These are phyloP conservation scores for Suhomyces prunicola DNA, from an alignment of 805 yeast species.

Conservation along the genomic window DNA sequence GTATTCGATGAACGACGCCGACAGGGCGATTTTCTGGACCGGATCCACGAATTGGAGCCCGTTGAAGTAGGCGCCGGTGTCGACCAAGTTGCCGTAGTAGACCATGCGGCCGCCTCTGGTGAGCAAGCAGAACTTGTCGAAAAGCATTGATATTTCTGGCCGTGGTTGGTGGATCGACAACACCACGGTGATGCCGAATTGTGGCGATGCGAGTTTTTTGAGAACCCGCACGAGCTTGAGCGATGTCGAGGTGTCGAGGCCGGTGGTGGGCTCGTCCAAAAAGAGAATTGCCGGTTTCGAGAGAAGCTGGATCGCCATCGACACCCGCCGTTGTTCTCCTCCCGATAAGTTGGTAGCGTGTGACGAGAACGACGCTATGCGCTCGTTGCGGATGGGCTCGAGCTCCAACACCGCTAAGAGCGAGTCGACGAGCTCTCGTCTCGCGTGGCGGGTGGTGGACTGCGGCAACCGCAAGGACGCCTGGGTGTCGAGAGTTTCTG, in stretches of 20 bases:
- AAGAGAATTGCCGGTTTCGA: conserved; percentile 74
- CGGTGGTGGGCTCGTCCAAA: conserved; percentile 87
- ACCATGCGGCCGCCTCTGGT: conserved; percentile 55
- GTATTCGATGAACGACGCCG: conserved; percentile 23
- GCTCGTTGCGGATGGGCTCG: conserved; percentile 57
- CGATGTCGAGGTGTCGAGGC: conserved; percentile 78
- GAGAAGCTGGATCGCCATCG: conserved; percentile 74
- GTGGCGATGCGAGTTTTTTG: conserved; percentile 41
- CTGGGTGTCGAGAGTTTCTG: conserved; percentile 66
- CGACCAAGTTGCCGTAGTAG: conserved; percentile 42
- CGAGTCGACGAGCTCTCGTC: conserved; percentile 51
- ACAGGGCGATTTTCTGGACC: not conserved
- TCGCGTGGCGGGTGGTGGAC: conserved; percentile 39
- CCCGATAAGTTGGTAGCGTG: conserved; percentile 69
- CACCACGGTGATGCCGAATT: conserved; percentile 67
- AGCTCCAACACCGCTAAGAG: conserved; percentile 64
- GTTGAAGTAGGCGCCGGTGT: conserved; percentile 50
- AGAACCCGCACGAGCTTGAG: conserved; percentile 59
- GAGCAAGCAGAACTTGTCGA: conserved; percentile 66
- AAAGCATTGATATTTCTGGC: conserved; percentile 64
- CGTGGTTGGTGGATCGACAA: conserved; percentile 84
- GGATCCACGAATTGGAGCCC: conserved; percentile 10
- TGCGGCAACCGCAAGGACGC: conserved; percentile 67
- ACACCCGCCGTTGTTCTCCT: conserved; percentile 76
- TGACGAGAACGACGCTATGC: conserved; percentile 49